phyloP scores from a whole-genome alignment of 495 filamentous ascomycete genomes.

The Tuber brumale region DNA sequence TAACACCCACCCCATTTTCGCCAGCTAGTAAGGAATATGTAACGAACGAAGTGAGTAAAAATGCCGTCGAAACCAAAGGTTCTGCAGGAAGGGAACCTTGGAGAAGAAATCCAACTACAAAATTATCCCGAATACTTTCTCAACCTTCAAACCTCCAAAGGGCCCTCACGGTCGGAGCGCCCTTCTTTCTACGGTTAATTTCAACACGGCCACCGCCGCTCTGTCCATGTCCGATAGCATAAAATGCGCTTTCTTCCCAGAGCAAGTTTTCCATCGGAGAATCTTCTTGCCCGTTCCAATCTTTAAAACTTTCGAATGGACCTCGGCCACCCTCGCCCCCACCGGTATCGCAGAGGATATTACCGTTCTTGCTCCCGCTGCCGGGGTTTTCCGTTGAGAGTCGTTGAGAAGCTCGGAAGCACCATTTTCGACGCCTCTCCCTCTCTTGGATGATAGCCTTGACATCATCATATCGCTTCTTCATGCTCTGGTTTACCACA shows the following conservation, averaged over 20 bases:
- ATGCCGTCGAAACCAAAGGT: not conserved
- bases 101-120: constrained; percentile 1
- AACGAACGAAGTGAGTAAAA: not conserved
- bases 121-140: constrained; percentile 7
- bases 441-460: constrained; percentile 37
- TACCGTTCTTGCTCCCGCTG: not conserved
- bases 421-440: constrained; percentile 35
- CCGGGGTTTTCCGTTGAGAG: not conserved
- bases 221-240: constrained; percentile 37
- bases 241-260: constrained; percentile 40
- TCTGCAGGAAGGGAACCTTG: not conserved
- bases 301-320: not conserved
- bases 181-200: constrained; percentile 37
- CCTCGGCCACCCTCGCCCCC: not conserved
- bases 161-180: constrained; percentile 24
- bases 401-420: constrained; percentile 24
- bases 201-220: constrained; percentile 24
- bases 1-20: constrained; percentile 2
- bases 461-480: constrained; percentile 35
- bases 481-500: constrained; percentile 20
- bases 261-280: constrained; percentile 21
- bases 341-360: not conserved
- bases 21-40: not conserved
- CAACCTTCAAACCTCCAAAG: constrained; percentile 36
- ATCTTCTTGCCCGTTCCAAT: constrained; percentile 2